Percentiles rank a stretch among this genome's conserved stretches.
phyloP scores from a whole-genome alignment of 371 early-diverging fungal species.

The Sporodiniella umbellata region DNA sequence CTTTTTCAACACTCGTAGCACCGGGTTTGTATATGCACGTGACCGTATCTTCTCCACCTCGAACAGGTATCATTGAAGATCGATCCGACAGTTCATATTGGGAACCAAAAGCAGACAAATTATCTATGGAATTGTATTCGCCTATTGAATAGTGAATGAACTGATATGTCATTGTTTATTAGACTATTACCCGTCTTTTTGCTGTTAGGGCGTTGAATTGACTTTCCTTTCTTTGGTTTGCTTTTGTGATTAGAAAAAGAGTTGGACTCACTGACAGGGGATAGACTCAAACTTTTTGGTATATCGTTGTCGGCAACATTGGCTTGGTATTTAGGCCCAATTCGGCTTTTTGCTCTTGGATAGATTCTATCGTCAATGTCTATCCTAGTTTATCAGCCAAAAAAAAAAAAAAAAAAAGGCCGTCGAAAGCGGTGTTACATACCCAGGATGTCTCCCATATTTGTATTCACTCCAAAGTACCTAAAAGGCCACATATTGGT shows the following conservation, averaged over 20 bases:
- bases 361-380: conserved; percentile 76
- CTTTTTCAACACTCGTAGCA: neutral
- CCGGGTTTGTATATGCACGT: conserved; percentile 29
- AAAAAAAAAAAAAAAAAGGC: no score
- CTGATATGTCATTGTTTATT: no score
- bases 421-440: no score
- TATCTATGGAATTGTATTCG: no score
- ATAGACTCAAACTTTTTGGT: neutral
- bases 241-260: conserved; percentile 1
- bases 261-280: conserved; percentile 5
- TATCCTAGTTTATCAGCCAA: conserved; percentile 7
- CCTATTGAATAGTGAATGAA: no score
- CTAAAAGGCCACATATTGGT: conserved; percentile 83
- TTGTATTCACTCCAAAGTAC: conserved; percentile 80
- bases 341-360: conserved; percentile 76
- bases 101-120: neutral
- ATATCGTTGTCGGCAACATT: conserved; percentile 53
- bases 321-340: conserved; percentile 80
- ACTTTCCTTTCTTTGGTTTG: neutral
- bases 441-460: conserved; percentile 67
- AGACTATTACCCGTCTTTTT: conserved; percentile 4
- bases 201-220: neutral
- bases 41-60: conserved; percentile 53
- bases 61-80: conserved; percentile 13
- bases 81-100: neutral